phyloP scores from a whole-genome alignment of 257 asterid species.

The Przewalskia tangutica region DNA sequence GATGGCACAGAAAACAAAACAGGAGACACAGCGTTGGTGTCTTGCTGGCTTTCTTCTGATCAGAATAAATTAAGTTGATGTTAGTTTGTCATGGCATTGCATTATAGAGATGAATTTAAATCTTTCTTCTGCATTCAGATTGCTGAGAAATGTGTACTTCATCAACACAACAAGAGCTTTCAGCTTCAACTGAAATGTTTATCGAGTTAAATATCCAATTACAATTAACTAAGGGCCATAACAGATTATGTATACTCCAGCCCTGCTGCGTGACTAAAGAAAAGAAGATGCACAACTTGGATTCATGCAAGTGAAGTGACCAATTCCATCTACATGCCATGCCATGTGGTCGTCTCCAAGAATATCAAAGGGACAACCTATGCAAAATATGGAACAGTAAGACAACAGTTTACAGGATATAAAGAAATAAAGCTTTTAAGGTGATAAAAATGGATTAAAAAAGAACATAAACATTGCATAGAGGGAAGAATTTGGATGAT shows the following conservation, averaged over 20 bases:
- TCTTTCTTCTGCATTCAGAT: not conserved
- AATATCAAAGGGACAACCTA: not conserved
- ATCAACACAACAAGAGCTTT: not conserved
- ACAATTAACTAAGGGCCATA: not conserved
- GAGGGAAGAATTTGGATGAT: not conserved
- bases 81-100: not conserved
- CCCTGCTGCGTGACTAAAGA: not conserved
- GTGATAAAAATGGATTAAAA: not conserved
- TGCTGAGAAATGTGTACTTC: not conserved
- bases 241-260: slow-evolving; percentile 2
- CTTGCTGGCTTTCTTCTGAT: no score
- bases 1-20: not conserved
- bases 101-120: not conserved
- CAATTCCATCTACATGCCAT: not conserved
- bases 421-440: not conserved
- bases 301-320: not conserved
- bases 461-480: not conserved
- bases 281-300: not conserved
- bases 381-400: not conserved
- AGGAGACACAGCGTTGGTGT: not conserved
- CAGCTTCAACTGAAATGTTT: not conserved
- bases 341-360: not conserved
- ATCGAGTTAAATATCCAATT: not conserved
- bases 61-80: no score
- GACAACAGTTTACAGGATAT: not conserved